Conservation (phyloP, 2,329 filamentous ascomycete species). For the Colletotrichum liaoningense region DNA sequence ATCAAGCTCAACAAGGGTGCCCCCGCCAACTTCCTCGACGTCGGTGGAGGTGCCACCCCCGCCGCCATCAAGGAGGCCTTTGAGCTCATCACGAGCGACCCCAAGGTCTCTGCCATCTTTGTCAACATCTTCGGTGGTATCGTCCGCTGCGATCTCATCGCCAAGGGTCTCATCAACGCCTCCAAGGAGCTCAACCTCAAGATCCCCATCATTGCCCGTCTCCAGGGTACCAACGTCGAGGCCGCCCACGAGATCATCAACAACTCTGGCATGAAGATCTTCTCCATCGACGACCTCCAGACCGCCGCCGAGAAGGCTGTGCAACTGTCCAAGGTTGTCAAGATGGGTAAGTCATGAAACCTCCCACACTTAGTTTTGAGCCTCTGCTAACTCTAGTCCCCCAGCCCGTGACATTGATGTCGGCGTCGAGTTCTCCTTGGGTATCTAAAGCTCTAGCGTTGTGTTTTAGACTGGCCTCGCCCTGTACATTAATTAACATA, state of each 20-base stretch:
- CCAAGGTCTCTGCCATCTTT: constrained; percentile 98
- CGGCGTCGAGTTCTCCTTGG: constrained; percentile 93
- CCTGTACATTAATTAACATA: constrained; percentile 39
- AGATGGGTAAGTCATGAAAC: constrained; percentile 89
- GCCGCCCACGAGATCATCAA: constrained; percentile 92
- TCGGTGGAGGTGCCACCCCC: constrained; percentile 96
- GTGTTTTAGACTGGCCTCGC: constrained; percentile 34
- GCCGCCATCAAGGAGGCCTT: constrained; percentile 98
- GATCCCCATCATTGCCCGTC: constrained; percentile 94
- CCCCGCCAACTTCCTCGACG: constrained; percentile 98
- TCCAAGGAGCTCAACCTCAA: constrained; percentile 95
- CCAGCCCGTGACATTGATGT: constrained; percentile 94
- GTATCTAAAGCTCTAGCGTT: constrained; percentile 74
- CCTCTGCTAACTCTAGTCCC: constrained; percentile 35
- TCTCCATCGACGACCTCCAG: constrained; percentile 98
- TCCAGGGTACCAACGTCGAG: constrained; percentile 99
- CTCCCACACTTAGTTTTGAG: too few species aligned
- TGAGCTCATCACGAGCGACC: constrained; percentile 97
- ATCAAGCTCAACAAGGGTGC: constrained; percentile 98
- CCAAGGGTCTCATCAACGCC: constrained; percentile 94
- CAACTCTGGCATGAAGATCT: constrained; percentile 99
- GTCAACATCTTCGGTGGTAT: constrained; percentile 99
- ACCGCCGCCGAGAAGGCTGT: constrained; percentile 97
- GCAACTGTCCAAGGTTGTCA: constrained; percentile 98
- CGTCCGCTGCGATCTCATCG: constrained; percentile 97